These are phyloP conservation scores for Fusarium lateritium DNA, from an alignment of 2,329 filamentous ascomycete species.

Conservation along the genomic window DNA sequence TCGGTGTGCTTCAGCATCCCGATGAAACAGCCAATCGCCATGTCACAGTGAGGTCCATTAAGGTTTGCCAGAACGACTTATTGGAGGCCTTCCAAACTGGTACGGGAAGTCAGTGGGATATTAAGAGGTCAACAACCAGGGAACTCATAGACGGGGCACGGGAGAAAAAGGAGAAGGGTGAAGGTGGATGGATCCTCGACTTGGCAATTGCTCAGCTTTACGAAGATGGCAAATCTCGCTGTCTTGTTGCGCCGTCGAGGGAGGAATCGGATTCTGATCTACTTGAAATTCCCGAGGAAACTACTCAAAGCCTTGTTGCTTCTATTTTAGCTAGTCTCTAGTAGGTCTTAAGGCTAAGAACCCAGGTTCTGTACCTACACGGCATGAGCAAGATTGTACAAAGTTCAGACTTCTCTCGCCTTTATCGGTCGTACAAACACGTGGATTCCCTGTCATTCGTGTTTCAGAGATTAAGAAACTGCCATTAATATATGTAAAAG, in stretches of 20 bases:
- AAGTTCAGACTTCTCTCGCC: no score
- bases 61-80: constrained; percentile 31
- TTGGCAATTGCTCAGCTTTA: constrained; percentile 36
- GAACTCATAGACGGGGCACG: constrained; percentile 23
- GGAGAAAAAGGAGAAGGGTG: constrained; percentile 8
- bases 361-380: background rate
- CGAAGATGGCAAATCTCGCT: constrained; percentile 6
- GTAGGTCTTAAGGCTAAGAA: background rate
- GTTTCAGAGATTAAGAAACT: no score
- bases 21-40: constrained; percentile 27
- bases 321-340: constrained; percentile 5
- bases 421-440: no score
- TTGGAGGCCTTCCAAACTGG: constrained; percentile 16
- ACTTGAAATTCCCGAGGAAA: constrained; percentile 9
- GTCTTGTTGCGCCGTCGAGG: constrained; percentile 22
- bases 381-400: no score
- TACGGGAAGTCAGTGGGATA: constrained; percentile 10
- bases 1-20: constrained; percentile 26
- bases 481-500: no score
- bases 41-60: constrained; percentile 35
- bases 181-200: constrained; percentile 31
- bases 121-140: constrained; percentile 13
- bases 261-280: constrained; percentile 30
- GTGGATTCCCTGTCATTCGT: no score
- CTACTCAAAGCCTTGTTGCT: constrained; percentile 4